Base-by-base conservation (phyloP, 2,329 filamentous ascomycete genomes). In the Trichoderma pleuroti region DNA sequence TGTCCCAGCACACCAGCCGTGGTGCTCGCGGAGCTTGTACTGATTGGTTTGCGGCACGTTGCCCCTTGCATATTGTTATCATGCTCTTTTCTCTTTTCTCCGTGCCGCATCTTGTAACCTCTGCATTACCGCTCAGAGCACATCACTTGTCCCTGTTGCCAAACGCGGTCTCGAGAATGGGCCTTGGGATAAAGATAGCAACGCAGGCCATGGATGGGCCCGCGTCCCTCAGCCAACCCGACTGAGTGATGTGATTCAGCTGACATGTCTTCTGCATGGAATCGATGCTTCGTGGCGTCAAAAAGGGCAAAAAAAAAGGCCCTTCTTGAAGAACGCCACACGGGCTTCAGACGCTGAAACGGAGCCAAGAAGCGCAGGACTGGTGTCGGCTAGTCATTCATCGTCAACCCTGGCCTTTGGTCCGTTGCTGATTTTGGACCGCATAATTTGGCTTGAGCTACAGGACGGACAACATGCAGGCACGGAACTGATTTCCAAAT, bases 71-170 rank as follows among this genome's bases (percentile, higher is more conserved):
- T 32, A 49, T 52, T 36, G 8, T 24, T 24, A n/a, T 46, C 42
- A 34, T 24, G 12, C 18, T 46, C 26, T 12, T 46, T 2, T 30
- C 21, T 54, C 46, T 69, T 26, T 42, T 54, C 67, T 62, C 26
- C 21, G 24, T 54, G 18, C 21, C 26, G 70, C 74, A 74, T 71
- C 74, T 68, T 73, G 56, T 62, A 18, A 39, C 10, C 30, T 30
- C 28, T 70, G 32, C 60, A 60, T 62, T 62, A 30, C 64, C 64
- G 70, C 70, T 62, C 32, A 57, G 54, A 36, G 26, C n/a, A 28
- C 5, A 30, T 21, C 65, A 54, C 36, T 54, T 42, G 8, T 26
- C 34, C 39, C 59, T 54, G 24, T 28, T 30, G 60, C 52, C 18
- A 63, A 54, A 39, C 30, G 30, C 18, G 46, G 69, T 54, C 56